A percentile compares a stretch with the other conserved stretches of the same genome.
Conservation (phyloP, 345 rosid genomes). For the Kernera saxatilis region DNA sequence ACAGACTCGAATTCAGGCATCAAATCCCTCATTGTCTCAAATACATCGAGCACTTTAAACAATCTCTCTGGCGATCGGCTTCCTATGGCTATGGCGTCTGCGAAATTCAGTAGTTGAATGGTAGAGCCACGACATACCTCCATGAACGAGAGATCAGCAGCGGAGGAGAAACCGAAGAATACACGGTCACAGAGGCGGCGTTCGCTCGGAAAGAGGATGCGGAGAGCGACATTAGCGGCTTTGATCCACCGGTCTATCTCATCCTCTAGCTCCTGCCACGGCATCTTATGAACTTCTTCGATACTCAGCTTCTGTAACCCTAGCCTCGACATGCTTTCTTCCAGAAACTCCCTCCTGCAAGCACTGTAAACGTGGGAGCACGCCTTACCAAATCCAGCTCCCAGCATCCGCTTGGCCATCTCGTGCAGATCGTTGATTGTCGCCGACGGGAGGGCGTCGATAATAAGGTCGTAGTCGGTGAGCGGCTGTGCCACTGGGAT, state of each 20-base stretch:
- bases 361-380: constrained; percentile 76
- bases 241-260: constrained; percentile 89
- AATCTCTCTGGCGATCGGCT: constrained; percentile 80
- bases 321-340: constrained; percentile 70
- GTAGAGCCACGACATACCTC: constrained; percentile 85
- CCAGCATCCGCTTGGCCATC: constrained; percentile 86
- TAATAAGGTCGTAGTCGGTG: constrained; percentile 64
- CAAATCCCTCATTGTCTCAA: constrained; percentile 74
- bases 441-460: constrained; percentile 83
- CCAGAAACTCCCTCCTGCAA: constrained; percentile 74
- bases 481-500: constrained; percentile 83
- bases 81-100: constrained; percentile 65
- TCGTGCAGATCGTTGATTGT: constrained; percentile 75
- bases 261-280: constrained; percentile 74
- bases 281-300: constrained; percentile 75
- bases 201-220: constrained; percentile 88
- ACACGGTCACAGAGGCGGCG: constrained; percentile 89
- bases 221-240: constrained; percentile 61
- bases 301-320: constrained; percentile 71
- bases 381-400: constrained; percentile 64
- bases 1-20: constrained; percentile 68
- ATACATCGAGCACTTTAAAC: constrained; percentile 80
- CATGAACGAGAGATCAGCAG: constrained; percentile 83
- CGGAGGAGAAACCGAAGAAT: constrained; percentile 59
- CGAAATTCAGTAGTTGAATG: constrained; percentile 69